Percentiles rank a stretch among this genome's conserved stretches.
phyloP scores from a whole-genome alignment of 1,284 basidiomycete genomes.

The Moniliophthora roreri region DNA sequence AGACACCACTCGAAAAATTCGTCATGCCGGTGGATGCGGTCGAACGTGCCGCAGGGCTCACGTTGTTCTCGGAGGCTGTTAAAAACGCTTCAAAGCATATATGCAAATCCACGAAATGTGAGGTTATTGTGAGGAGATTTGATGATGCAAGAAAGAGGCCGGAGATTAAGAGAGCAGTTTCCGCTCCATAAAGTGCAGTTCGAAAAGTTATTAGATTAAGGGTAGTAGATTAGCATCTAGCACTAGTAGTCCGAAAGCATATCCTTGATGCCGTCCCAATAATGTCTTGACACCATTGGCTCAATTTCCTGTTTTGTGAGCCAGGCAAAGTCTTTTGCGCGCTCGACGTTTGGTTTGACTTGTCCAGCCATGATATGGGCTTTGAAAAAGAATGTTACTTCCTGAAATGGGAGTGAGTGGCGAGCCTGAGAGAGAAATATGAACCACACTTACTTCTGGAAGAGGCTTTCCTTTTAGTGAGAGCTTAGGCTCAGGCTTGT shows the following conservation, averaged over 20 bases:
- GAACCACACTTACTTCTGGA: conserved; percentile 32
- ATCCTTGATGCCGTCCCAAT: conserved; percentile 78
- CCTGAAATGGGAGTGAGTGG: conserved; percentile 28
- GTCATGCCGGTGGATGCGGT: conserved; percentile 90
- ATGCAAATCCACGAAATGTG: conserved; percentile 84
- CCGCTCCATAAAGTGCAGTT: conserved; percentile 36
- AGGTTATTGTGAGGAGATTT: conserved; percentile 82
- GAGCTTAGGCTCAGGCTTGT: conserved; percentile 21
- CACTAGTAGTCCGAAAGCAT: conserved; percentile 77
- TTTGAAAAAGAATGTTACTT: conserved; percentile 76
- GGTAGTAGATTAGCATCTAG: conserved; percentile 6
- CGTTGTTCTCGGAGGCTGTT: conserved; percentile 83
- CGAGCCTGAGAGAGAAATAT: conserved; percentile 1
- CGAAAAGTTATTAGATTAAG: background rate
- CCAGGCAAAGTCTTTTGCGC: conserved; percentile 81
- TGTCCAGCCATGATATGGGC: conserved; percentile 83
- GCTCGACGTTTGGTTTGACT: conserved; percentile 50
- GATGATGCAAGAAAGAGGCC: conserved; percentile 82
- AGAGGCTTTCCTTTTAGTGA: conserved; percentile 23
- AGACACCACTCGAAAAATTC: conserved; percentile 78
- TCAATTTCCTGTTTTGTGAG: conserved; percentile 87
- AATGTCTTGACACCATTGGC: conserved; percentile 57
- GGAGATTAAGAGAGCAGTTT: conserved; percentile 51
- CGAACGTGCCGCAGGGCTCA: conserved; percentile 89
- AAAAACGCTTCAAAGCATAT: conserved; percentile 84